These are phyloP conservation scores for Pseudognaphalium luteoalbum DNA, from an alignment of 129 eudicot genomes.

Conservation along the genomic window DNA sequence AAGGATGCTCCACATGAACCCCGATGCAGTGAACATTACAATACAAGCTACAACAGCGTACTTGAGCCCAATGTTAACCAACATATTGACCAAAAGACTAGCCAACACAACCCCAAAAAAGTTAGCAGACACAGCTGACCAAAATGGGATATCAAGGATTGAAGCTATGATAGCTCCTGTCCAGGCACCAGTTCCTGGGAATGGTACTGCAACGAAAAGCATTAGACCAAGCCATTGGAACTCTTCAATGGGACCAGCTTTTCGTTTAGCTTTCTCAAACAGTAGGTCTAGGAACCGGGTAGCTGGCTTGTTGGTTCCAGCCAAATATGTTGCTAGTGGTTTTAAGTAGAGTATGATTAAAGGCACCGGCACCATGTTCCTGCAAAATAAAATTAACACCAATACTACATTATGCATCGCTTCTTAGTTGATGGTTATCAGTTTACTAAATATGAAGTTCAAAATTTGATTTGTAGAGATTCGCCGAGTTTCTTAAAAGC, in stretches of 20 bases:
- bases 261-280: conserved; percentile 72
- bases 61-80: conserved; percentile 92
- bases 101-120: conserved; percentile 92
- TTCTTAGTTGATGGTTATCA: not conserved
- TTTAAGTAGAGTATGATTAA: conserved; percentile 78
- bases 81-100: conserved; percentile 85
- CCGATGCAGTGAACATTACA: conserved; percentile 63
- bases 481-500: not conserved
- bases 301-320: conserved; percentile 63
- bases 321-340: conserved; percentile 67
- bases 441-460: no score
- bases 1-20: conserved; percentile 92
- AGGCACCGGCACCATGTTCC: conserved; percentile 98
- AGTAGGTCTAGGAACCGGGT: conserved; percentile 59
- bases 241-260: conserved; percentile 94
- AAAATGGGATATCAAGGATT: conserved; percentile 82
- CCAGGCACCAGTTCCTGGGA: conserved; percentile 99
- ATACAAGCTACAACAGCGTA: conserved; percentile 72
- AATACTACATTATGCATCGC: not conserved
- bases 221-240: conserved; percentile 98
- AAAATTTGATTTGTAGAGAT: not conserved
- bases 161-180: conserved; percentile 94
- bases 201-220: conserved; percentile 95
- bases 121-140: conserved; percentile 92
- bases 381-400: conserved; percentile 11